Evolutionary conservation across 768 basidiomycete genomes (phyloP).

Genomic region (Leccinum boreale): DNA sequence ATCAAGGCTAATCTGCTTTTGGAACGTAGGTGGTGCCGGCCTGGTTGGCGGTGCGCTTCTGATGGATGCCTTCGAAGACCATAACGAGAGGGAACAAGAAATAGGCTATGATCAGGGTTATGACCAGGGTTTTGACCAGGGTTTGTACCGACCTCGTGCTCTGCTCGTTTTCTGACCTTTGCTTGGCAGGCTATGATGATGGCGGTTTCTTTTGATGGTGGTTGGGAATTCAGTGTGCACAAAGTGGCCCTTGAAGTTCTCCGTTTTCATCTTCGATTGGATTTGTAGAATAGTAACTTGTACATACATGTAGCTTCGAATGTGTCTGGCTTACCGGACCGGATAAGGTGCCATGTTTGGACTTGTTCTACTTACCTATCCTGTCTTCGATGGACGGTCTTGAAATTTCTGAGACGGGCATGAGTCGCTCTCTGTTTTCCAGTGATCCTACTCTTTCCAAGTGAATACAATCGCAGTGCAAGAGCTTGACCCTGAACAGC

Average conservation of each 20-base stretch:
- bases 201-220: background rate
- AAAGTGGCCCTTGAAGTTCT: background rate
- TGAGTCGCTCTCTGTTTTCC: background rate
- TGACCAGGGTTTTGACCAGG: constrained; percentile 37
- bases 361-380: background rate
- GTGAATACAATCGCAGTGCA: background rate
- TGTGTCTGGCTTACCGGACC: background rate
- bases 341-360: background rate
- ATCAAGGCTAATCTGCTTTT: constrained; percentile 1
- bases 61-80: constrained; percentile 46
- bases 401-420: background rate
- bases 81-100: constrained; percentile 33
- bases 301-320: background rate
- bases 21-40: constrained; percentile 51
- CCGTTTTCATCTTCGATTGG: constrained; percentile 3
- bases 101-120: constrained; percentile 36
- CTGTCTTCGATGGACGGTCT: background rate
- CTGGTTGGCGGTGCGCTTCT: constrained; percentile 62
- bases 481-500: background rate
- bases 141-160: constrained; percentile 19
- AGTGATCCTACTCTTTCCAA: background rate
- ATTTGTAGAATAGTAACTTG: constrained; percentile 15
- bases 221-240: constrained; percentile 6
- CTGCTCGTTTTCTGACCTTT: constrained; percentile 7
- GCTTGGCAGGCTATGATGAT: constrained; percentile 27